Evolutionary conservation across 495 filamentous ascomycete genomes (phyloP), one percentile per base, ranked within the genome.

Genomic region (Choiromyces venosus): DNA sequence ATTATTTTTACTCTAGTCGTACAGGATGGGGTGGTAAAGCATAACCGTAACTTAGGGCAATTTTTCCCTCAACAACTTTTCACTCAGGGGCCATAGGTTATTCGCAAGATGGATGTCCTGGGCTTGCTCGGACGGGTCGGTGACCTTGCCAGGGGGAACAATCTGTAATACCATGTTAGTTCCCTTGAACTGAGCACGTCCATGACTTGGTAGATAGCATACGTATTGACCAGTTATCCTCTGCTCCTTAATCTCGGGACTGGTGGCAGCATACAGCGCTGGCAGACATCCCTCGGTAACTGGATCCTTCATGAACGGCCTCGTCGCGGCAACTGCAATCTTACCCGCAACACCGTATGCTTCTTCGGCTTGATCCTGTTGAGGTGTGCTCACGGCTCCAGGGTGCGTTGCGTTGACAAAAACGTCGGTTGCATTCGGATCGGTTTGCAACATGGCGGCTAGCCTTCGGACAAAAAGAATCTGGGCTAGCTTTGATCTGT

Each of bases 401-500:
- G 87, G 87, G 71, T 88, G 85, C 7, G 81, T 83, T 0, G 85
- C 83, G 67, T 86, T 85, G 72, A 84, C 82, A 79, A 82, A 87
- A 9, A 85, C 80, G 9, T 79, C 80, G 1, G 69, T 40, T 8
- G 70, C 69, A 35, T 76, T 78, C 2, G 75, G 66, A 8, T 72
- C 71, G 3, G 71, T 70, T 9, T 80, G 35, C 46, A 83, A 82
- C 0, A 78, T 70, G 19, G 81, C 73, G 0, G 82, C 80, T 0
- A 87, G 70, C 0, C 82, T 82, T 1, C 80, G 78, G 9, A 83
- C 75, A 56, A 88, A 84, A 10, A 89, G 78, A 36, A 89, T 83
- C 67, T 87, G 81, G 0, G 87, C 89, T 18, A 89, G 83, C 78
- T 89, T 89, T 2, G 83, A 83, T 65, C 88, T 81, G 33, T 81